phyloP scores from a whole-genome alignment of 768 basidiomycete genomes.

The Termitomyces sp. region DNA sequence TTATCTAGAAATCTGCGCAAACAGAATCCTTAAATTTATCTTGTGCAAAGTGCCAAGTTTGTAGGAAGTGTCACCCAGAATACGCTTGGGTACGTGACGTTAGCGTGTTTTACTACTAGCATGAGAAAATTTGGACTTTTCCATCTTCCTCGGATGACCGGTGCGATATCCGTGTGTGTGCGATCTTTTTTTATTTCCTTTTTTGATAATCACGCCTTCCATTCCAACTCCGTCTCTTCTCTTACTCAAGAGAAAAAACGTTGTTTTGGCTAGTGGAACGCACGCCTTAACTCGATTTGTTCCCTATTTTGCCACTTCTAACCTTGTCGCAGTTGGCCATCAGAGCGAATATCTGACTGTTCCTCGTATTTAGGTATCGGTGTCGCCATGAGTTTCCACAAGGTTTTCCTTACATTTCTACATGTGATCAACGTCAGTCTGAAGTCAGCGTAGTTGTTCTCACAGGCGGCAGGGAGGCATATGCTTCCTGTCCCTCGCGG shows the following conservation, averaged over 20 bases:
- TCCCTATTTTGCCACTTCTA: not conserved
- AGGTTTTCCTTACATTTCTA: not conserved
- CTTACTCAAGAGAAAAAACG: constrained; percentile 59
- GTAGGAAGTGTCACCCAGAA: not conserved
- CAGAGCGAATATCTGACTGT: not conserved
- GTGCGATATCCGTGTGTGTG: constrained; percentile 14
- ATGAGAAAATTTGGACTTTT: too few relatives aligned
- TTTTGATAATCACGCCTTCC: constrained; percentile 31
- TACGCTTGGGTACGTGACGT: not conserved
- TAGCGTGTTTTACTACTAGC: not conserved
- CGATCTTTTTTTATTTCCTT: constrained; percentile 1
- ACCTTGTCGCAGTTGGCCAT: not conserved
- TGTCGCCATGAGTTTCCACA: not conserved
- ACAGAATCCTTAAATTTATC: too few relatives aligned
- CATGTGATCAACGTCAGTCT: constrained; percentile 86
- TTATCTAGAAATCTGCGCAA: not conserved
- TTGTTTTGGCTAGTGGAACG: constrained; percentile 77
- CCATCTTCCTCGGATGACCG: constrained; percentile 12
- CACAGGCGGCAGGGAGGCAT: constrained; percentile 82
- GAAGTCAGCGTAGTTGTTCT: constrained; percentile 80
- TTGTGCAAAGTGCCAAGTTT: too few relatives aligned
- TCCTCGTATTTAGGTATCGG: constrained; percentile 34
- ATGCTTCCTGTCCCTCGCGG: constrained; percentile 70
- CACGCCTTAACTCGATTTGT: constrained; percentile 14
- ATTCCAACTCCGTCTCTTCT: constrained; percentile 54